Evolutionary conservation across 768 basidiomycete genomes (phyloP).

Genomic region (Postia placenta): DNA sequence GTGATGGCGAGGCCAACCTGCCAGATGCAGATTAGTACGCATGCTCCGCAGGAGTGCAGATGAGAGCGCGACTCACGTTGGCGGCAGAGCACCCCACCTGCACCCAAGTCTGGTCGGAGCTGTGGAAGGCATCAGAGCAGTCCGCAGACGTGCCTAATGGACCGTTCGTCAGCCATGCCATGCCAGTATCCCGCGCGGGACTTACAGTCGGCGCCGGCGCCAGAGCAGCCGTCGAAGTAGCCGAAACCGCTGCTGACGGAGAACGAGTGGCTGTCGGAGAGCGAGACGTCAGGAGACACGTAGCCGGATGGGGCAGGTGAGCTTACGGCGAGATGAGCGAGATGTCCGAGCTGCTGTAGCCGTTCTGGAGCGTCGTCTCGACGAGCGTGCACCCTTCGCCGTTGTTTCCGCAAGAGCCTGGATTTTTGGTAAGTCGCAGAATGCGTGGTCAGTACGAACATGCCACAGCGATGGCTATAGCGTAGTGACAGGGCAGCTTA

Average conservation of each 20-base stretch:
- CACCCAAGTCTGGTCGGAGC: constrained; percentile 28
- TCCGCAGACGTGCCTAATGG: constrained; percentile 27
- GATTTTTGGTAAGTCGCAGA: too few species aligned
- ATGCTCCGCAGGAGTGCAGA: too few species aligned
- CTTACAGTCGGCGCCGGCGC: constrained; percentile 35
- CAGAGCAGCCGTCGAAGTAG: constrained; percentile 36
- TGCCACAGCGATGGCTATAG: too few species aligned
- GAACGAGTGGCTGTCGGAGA: constrained; percentile 25
- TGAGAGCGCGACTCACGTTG: constrained; percentile 26
- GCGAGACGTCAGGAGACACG: too few species aligned
- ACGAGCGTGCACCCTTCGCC: constrained; percentile 38
- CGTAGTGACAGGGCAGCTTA: background rate
- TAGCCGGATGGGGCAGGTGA: too few species aligned
- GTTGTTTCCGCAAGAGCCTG: constrained; percentile 33
- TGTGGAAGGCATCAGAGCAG: constrained; percentile 34
- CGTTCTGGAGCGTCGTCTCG: constrained; percentile 38
- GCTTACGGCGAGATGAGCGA: constrained; percentile 38
- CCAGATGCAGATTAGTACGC: background rate
- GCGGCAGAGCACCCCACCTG: constrained; percentile 33
- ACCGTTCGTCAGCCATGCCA: background rate
- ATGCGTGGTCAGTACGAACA: too few species aligned
- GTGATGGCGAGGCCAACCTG: background rate
- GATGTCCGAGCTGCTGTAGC: constrained; percentile 33
- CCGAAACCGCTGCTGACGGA: constrained; percentile 29
- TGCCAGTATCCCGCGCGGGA: too few species aligned